These are phyloP conservation scores for Endocarpon pusillum DNA, from an alignment of 495 filamentous ascomycete species.

Conservation along the genomic window DNA sequence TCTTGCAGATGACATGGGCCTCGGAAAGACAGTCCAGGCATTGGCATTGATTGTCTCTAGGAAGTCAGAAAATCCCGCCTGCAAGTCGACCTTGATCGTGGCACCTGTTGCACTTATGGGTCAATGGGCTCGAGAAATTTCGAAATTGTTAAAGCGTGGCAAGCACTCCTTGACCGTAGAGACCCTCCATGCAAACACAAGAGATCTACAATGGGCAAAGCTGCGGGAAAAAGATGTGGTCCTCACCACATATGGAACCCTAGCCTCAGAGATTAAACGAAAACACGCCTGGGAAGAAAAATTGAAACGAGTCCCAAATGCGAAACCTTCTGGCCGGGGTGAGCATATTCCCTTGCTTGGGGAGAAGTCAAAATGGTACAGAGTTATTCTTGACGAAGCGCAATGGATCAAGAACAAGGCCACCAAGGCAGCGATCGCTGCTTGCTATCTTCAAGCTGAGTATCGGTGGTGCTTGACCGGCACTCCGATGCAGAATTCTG, in stretches of 20 bases:
- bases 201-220: constrained; percentile 36
- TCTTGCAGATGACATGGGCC: constrained; percentile 84
- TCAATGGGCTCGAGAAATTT: constrained; percentile 82
- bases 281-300: constrained; percentile 27
- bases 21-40: constrained; percentile 88
- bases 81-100: constrained; percentile 75
- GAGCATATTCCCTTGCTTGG: constrained; percentile 42
- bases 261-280: constrained; percentile 51
- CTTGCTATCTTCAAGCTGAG: constrained; percentile 39
- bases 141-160: constrained; percentile 45
- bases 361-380: constrained; percentile 52
- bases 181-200: constrained; percentile 47
- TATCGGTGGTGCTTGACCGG: constrained; percentile 79
- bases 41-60: constrained; percentile 68
- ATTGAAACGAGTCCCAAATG: constrained; percentile 15
- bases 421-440: constrained; percentile 48
- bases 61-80: constrained; percentile 39
- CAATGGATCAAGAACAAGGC: constrained; percentile 83
- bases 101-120: constrained; percentile 73
- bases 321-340: constrained; percentile 11
- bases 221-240: constrained; percentile 65
- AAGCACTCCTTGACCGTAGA: constrained; percentile 42
- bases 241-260: constrained; percentile 74
- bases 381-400: constrained; percentile 82
- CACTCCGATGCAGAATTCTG: constrained; percentile 86